Base-by-base conservation (phyloP, 1,139 yeast species). In the Blastobotrys raffinosifermentans region DNA sequence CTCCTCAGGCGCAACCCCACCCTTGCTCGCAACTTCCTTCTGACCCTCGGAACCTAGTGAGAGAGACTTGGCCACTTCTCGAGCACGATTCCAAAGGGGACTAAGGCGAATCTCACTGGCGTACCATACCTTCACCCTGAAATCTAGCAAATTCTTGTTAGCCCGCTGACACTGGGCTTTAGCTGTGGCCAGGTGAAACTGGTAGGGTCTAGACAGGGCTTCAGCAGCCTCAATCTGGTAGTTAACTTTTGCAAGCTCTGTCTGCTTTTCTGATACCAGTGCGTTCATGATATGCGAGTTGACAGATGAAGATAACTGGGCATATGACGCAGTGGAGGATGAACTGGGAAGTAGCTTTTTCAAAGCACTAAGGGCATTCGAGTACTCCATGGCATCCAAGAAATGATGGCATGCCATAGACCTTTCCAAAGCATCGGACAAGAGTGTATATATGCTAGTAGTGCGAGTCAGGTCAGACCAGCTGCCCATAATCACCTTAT, bases 61-160 rank as follows among this genome's bases (percentile, higher is more conserved):
- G 34, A 54, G 47, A 7, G 55, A 32, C 4, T 40, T 18, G 1
- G 60, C 54, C 15, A 58, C 57, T 31, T 57, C 61, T 14, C 45
- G 45, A 3, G 62, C 60, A 3, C 60, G 45, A 21, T 44, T 48
- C 57, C 59, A 58, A 13, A 54, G 34, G 4, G 55, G 34, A 19
- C 53, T 41, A 2, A 48, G 39, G 4, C 65, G 49, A 14, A 59
- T 55, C 34, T 61, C 66, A 4, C 51, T 47, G 21, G 51, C 51
- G 40, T 61, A 61, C 66, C 66, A 61, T 3, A 57, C 47, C 32
- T 55, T 53, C 7, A 49, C 45, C 19, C 60, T 46, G 23, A 48
- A 38, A 19, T 47, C 45, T 30, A 45, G 40, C 15, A 55, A 39
- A 13, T 33, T 22, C 4, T 26, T 32, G n/a, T 51, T 13, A 2